Evolutionary conservation across 1,284 basidiomycete species (phyloP).

Genomic region (Ceratobasidium sp.): DNA sequence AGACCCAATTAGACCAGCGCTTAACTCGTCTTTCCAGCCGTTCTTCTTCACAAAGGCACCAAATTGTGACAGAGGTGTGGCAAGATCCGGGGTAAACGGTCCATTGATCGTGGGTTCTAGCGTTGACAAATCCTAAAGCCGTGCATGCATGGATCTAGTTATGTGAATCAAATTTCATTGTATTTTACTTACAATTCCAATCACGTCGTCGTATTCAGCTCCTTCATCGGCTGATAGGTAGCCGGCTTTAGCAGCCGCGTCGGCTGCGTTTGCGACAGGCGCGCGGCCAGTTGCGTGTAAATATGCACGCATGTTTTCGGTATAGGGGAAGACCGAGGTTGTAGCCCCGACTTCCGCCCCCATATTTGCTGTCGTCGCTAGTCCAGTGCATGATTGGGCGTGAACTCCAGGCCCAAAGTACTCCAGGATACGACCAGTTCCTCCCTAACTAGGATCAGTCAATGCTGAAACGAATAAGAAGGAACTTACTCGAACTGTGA

Average conservation of each 20-base stretch:
- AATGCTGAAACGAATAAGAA: background rate
- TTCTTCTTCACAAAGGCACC: conserved; percentile 79
- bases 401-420: conserved; percentile 97
- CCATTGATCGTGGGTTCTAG: conserved; percentile 97
- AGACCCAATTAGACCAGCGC: conserved; percentile 92
- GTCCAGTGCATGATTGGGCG: conserved; percentile 90
- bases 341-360: conserved; percentile 99
- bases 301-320: conserved; percentile 86
- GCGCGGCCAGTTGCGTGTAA: conserved; percentile 88
- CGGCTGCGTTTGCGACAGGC: conserved; percentile 88
- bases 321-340: conserved; percentile 97
- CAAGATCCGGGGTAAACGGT: conserved; percentile 96
- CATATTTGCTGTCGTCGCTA: conserved; percentile 98
- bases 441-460: conserved; percentile 65
- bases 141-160: conserved; percentile 13
- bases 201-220: conserved; percentile 94
- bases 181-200: conserved; percentile 79
- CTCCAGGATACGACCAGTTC: conserved; percentile 95
- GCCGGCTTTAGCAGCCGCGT: conserved; percentile 77
- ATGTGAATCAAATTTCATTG: background rate
- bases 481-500: conserved; percentile 84
- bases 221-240: conserved; percentile 86
- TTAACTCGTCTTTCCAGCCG: conserved; percentile 91
- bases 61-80: conserved; percentile 95
- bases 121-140: conserved; percentile 83